Base-by-base conservation (phyloP, 192 early-diverging fungal species). In the Spinellus fusiger region DNA sequence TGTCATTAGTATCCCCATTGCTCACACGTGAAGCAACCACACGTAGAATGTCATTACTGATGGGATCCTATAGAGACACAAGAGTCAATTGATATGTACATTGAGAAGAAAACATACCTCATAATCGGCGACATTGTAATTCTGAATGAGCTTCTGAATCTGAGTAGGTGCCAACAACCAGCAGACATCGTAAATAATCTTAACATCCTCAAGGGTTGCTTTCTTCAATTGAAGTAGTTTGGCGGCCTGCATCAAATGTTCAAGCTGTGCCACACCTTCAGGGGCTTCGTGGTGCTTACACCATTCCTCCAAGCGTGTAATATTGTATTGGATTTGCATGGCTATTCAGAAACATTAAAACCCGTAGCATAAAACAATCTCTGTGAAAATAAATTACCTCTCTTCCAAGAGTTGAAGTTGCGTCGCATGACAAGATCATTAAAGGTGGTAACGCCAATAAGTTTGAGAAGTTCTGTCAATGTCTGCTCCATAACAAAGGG, bases 251-350 rank as follows among this genome's bases (percentile, higher is more conserved):
- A 94, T 82, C 49, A 99, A 71, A 62, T 93, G 92, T 68, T 98
- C 94, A 7, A 95, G 75, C 64, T 98, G 92, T 54, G 95, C 78
- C 5, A 81, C 86, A 33, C 85, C 86, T 71, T 99, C 97, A 15
- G 89, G 78, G 25, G 96, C 87, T 38, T 86, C 86, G 68, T 98
- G 93, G 16, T 87, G 83, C 70, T 94, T 94, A 82, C 95, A 98
- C 97, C 97, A 99, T 67, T 99, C 97, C 74, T 97, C 93, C 54
- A 99, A 82, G n/a, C 92, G 81, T 4, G 89, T 89, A 38, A 98
- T 86, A 61, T 99, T 99, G 78, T 95, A 99, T 78, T 98, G 95
- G 65, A 99, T 94, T 83, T 99, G 97, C 83, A 96, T 94, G 23
- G 85, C 85, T 84, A 61, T 20, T 46, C 5, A 47, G 10, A 44